Conservation (phyloP, 306 rosid species). For the Prunus kanzakura region DNA sequence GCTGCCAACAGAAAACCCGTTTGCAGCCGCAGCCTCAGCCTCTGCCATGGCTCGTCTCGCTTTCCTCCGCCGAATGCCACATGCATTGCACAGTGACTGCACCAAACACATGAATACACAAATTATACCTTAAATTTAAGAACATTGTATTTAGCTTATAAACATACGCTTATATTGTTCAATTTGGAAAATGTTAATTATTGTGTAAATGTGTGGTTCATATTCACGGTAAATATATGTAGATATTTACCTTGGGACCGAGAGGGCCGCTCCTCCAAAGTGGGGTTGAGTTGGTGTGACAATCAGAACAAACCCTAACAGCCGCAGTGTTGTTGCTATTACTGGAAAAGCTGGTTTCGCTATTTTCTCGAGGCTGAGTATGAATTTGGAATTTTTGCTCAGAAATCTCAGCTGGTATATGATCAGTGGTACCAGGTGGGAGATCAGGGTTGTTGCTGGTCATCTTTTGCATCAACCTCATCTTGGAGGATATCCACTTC, state of each 20-base stretch:
- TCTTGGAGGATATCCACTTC: slow-evolving; percentile 74
- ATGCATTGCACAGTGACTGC: slow-evolving; percentile 97
- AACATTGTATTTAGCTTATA: neutral
- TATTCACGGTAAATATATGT: neutral
- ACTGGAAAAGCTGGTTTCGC: slow-evolving; percentile 26
- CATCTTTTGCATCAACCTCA: slow-evolving; percentile 69
- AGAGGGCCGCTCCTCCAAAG: slow-evolving; percentile 97
- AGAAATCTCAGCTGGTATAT: too few relatives aligned
- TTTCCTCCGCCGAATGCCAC: slow-evolving; percentile 87
- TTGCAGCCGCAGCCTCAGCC: slow-evolving; percentile 38
- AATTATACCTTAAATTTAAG: neutral
- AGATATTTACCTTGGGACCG: slow-evolving; percentile 73
- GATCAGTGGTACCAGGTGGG: neutral
- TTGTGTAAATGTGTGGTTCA: neutral
- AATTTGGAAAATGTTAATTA: neutral
- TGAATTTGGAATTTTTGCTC: slow-evolving; percentile 9
- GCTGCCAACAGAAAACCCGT: slow-evolving; percentile 11
- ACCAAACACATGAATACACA: slow-evolving; percentile 4
- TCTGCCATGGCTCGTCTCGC: slow-evolving; percentile 75
- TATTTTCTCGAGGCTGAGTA: slow-evolving; percentile 18
- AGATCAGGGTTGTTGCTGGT: slow-evolving; percentile 20
- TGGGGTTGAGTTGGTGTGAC: slow-evolving; percentile 75
- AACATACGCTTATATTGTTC: neutral
- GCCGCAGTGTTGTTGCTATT: slow-evolving; percentile 4
- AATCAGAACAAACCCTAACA: slow-evolving; percentile 83